These are phyloP conservation scores for Blastocrithidia nonstop DNA, from an alignment of 208 protist genomes.

Conservation along the genomic window DNA sequence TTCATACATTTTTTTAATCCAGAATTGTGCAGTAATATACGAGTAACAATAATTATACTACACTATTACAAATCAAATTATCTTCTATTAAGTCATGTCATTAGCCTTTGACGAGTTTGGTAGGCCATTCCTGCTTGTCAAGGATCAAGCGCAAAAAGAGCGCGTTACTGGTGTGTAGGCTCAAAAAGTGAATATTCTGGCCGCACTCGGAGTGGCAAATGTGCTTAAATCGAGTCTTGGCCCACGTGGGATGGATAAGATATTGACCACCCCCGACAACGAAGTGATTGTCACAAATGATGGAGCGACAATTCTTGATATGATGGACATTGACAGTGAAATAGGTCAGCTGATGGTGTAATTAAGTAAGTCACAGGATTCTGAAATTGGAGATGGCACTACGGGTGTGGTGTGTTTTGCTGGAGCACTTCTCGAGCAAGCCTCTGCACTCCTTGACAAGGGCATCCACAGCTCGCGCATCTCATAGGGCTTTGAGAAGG, in stretches of 20 bases:
- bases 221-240: constrained; percentile 96
- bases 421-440: constrained; percentile 97
- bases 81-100: constrained; percentile 81
- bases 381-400: constrained; percentile 99
- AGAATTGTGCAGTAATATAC: no score
- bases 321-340: constrained; percentile 98
- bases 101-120: constrained; percentile 99
- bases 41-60: no score
- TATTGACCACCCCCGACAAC: constrained; percentile 96
- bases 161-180: constrained; percentile 95
- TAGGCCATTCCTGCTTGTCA: constrained; percentile 97
- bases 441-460: constrained; percentile 91
- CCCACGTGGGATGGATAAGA: constrained; percentile 96
- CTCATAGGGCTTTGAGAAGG: constrained; percentile 97
- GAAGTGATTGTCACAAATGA: constrained; percentile 99
- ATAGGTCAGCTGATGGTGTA: constrained; percentile 99
- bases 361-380: constrained; percentile 99
- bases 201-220: constrained; percentile 93
- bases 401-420: constrained; percentile 99
- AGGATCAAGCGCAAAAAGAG: constrained; percentile 94
- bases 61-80: no score
- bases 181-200: constrained; percentile 97
- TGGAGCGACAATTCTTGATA: constrained; percentile 97
- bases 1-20: no score
- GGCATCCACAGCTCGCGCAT: constrained; percentile 98